Conservation (phyloP, 805 yeast species). For the Vanderwaltozyma yarrowii region DNA sequence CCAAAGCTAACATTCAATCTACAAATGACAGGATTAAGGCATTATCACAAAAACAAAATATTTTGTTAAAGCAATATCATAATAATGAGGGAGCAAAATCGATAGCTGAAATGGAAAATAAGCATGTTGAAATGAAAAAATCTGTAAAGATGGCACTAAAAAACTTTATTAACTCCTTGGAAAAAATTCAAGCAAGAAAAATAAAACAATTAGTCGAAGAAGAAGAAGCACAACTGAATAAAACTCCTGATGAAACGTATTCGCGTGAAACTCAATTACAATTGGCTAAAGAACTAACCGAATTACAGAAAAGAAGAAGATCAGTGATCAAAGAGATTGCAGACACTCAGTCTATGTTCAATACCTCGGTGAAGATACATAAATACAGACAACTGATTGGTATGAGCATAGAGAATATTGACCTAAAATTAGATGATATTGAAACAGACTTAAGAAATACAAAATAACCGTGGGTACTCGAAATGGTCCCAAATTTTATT, state of each 20-base stretch:
- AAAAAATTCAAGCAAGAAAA: conserved; percentile 54
- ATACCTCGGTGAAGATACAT: conserved; percentile 47
- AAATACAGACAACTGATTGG: conserved; percentile 77
- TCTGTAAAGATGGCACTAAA: conserved; percentile 5
- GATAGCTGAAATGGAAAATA: neutral
- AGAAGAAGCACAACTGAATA: conserved; percentile 32
- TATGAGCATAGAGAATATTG: conserved; percentile 47
- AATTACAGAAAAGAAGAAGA: conserved; percentile 43
- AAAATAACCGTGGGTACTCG: no score
- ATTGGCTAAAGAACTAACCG: conserved; percentile 31
- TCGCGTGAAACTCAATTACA: conserved; percentile 9
- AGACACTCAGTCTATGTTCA: conserved; percentile 36
- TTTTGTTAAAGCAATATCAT: neutral
- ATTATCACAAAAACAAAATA: neutral
- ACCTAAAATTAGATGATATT: conserved; percentile 71
- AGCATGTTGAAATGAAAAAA: conserved; percentile 1
- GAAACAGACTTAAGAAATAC: conserved; percentile 31
- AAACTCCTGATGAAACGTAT: conserved; percentile 1
- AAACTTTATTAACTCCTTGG: conserved; percentile 31
- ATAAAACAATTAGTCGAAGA: conserved; percentile 48
- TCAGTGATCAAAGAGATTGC: conserved; percentile 39
- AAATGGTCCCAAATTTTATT: no score
- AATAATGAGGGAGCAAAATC: neutral
- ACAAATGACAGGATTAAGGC: neutral
- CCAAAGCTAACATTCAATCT: neutral